These are phyloP conservation scores for Tylopilus intermedius DNA, from an alignment of 768 basidiomycete species.

Conservation along the genomic window DNA sequence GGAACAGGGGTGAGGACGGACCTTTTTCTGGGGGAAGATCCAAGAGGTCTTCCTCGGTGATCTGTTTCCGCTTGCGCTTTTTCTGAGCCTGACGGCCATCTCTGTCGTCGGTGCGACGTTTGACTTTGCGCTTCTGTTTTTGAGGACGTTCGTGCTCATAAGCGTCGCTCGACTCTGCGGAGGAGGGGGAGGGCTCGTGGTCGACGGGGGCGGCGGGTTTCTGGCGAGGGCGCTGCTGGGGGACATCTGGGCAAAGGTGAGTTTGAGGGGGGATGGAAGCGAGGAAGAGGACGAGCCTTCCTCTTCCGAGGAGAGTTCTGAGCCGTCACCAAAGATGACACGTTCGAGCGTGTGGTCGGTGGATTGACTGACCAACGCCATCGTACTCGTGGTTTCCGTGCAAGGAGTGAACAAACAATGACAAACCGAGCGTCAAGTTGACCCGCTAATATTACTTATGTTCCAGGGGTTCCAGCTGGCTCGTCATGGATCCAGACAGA, in stretches of 20 bases:
- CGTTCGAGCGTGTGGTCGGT: conserved; percentile 44
- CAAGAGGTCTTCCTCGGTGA: conserved; percentile 60
- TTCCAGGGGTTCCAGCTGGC: neutral
- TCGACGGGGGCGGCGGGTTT: conserved; percentile 27
- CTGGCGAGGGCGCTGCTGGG: conserved; percentile 38
- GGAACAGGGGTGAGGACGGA: conserved; percentile 26
- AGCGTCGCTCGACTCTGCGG: conserved; percentile 47
- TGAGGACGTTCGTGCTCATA: conserved; percentile 38
- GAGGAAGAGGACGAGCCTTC: conserved; percentile 34
- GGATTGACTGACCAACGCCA: neutral
- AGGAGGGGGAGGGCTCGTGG: conserved; percentile 34
- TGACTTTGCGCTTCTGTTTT: conserved; percentile 23
- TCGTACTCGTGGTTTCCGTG: neutral
- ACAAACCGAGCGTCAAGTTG: neutral
- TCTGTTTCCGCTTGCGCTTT: conserved; percentile 59
- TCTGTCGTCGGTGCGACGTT: conserved; percentile 43
- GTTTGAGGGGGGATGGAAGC: neutral
- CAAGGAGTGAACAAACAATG: conserved; percentile 8
- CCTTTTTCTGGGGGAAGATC: conserved; percentile 77
- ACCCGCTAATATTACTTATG: no score
- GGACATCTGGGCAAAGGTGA: conserved; percentile 34
- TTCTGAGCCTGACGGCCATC: conserved; percentile 33
- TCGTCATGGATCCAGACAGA: conserved; percentile 22
- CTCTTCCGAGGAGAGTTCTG: conserved; percentile 76
- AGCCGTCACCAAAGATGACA: conserved; percentile 80